Evolutionary conservation across 1,284 basidiomycete genomes (phyloP), one percentile per base, ranked within the genome.

Genomic region (Ceratobasidium sp.): DNA sequence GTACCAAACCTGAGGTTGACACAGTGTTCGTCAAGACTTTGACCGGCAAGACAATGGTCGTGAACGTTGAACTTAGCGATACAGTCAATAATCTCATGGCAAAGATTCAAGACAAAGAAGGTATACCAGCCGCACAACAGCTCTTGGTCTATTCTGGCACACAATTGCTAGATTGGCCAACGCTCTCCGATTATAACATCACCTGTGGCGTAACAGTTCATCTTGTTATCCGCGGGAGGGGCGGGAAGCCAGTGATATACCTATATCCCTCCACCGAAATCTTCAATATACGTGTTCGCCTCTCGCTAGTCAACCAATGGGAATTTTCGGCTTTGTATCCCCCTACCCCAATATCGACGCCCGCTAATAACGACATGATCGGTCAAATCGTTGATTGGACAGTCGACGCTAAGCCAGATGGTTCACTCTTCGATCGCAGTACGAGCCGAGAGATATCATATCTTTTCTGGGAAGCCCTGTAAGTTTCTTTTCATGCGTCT

Each of bases 31-130:
- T 44, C 44, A 45, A 27, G n/a, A 45, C 50, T 89, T 93, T 98
- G 79, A 98, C 97, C 88, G 97, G 97, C 84, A 99, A 98, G 50
- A 66, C 64, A 8, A 51, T 66, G 6, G 27, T 89, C 97, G 95
- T 79, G 97, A 97, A 88, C 97, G 95, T 95, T 93, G 76, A 95
- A n/a, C n/a, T n/a, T n/a, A n/a, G n/a, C n/a, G n/a, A 97, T 87
- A 97, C 96, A 78, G 96, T 98, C 85, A 95, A 98, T 88, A 97
- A 97, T 89, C 95, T 97, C 87, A 96, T 97, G 88, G 89, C 93
- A 83, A 96, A 97, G 85, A 97, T 97, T 81, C 94, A 96, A 83
- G 94, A 96, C 87, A 96, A 96, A 88, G 95, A 96, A 84, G 94
- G 94, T 41, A 97, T 96, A 76, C 94, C 57, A 31, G 8, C 31